Percentiles rank a stretch among this genome's conserved stretches.
These are phyloP conservation scores for Magnusiomyces tetraspermus DNA, from an alignment of 1,139 yeast genomes.

Conservation along the genomic window DNA sequence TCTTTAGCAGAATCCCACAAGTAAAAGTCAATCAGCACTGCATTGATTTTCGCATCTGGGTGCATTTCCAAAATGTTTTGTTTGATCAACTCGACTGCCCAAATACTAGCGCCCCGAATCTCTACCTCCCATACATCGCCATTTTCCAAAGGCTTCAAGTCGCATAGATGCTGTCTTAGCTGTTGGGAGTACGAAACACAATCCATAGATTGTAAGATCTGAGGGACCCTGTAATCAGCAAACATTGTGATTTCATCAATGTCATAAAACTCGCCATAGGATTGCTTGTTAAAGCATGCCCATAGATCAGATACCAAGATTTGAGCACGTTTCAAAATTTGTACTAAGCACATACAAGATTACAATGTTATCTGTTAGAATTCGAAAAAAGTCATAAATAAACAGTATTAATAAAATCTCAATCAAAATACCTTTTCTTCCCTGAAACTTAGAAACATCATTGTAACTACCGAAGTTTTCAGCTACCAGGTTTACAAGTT, in stretches of 20 bases:
- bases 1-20: slow-evolving; percentile 40
- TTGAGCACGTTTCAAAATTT: slow-evolving; percentile 36
- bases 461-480: slow-evolving; percentile 29
- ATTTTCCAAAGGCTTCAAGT: slow-evolving; percentile 20
- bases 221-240: slow-evolving; percentile 41
- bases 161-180: slow-evolving; percentile 22
- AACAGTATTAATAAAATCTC: background rate
- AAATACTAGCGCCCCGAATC: slow-evolving; percentile 35
- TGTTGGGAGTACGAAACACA: slow-evolving; percentile 31
- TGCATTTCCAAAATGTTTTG: slow-evolving; percentile 20
- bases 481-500: slow-evolving; percentile 27
- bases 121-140: slow-evolving; percentile 34
- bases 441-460: slow-evolving; percentile 28
- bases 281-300: slow-evolving; percentile 36
- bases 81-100: slow-evolving; percentile 35
- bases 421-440: slow-evolving; percentile 14
- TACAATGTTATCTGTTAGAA: slow-evolving; percentile 5
- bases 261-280: slow-evolving; percentile 33
- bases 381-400: no score
- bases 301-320: slow-evolving; percentile 37
- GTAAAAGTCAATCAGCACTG: slow-evolving; percentile 36
- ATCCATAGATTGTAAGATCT: slow-evolving; percentile 32
- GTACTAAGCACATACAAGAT: slow-evolving; percentile 19
- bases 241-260: slow-evolving; percentile 38
- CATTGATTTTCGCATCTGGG: slow-evolving; percentile 26